phyloP scores from a whole-genome alignment of 352 stramenopile genomes.

The Phytophthora podocarpi region DNA sequence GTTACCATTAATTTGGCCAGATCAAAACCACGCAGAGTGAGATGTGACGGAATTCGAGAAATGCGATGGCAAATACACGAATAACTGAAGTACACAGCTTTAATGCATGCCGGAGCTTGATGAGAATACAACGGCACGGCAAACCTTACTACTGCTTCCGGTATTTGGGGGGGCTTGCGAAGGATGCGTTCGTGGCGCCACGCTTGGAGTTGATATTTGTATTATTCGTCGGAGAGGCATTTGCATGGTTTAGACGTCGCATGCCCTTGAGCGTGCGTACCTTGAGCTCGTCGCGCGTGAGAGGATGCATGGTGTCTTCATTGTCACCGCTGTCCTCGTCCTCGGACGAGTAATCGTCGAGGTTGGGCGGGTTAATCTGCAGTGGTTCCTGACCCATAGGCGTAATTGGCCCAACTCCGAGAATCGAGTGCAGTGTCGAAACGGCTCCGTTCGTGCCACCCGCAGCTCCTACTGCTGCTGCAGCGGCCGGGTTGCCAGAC shows the following conservation, averaged over 20 bases:
- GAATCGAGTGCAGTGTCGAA: constrained; percentile 63
- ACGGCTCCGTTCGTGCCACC: constrained; percentile 28
- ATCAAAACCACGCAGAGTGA: too few species aligned
- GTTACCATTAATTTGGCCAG: too few species aligned
- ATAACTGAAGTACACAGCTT: constrained; percentile 19
- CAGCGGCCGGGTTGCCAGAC: constrained; percentile 7
- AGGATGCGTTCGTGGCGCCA: constrained; percentile 10
- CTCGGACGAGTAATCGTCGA: constrained; percentile 95
- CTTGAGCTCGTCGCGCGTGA: constrained; percentile 93
- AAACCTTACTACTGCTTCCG: constrained; percentile 24
- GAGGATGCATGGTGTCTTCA: constrained; percentile 84
- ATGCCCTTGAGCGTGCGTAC: constrained; percentile 88
- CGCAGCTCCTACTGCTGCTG: constrained; percentile 16
- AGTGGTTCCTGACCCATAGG: constrained; percentile 91
- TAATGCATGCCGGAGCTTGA: too few species aligned
- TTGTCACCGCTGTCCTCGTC: constrained; percentile 89
- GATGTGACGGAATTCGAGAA: too few species aligned
- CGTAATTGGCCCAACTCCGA: constrained; percentile 83
- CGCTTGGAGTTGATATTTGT: constrained; percentile 29
- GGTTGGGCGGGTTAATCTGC: constrained; percentile 94
- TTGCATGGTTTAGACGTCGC: constrained; percentile 60
- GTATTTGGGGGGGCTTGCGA: constrained; percentile 21
- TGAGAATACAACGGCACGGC: too few species aligned
- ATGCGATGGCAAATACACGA: constrained; percentile 1
- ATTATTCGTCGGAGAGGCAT: constrained; percentile 21